Evolutionary conservation across 352 stramenopile genomes (phyloP).

Genomic region (Pythium coloratum): DNA sequence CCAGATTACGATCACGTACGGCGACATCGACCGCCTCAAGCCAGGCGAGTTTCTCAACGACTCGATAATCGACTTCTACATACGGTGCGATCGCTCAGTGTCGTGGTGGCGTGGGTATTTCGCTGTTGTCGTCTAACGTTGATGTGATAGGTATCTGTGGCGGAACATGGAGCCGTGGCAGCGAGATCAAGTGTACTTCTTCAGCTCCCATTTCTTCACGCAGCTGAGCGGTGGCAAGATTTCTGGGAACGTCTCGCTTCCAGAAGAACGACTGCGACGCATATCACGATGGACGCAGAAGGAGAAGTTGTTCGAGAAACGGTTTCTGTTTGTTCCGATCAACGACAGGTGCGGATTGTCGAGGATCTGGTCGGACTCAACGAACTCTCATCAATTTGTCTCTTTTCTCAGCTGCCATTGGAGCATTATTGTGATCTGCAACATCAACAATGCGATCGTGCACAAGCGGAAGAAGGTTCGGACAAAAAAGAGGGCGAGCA

Average conservation of each 20-base stretch:
- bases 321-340: slow-evolving; percentile 89
- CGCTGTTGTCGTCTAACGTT: neutral
- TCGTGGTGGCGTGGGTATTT: neutral
- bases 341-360: slow-evolving; percentile 66
- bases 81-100: slow-evolving; percentile 52
- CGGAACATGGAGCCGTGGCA: slow-evolving; percentile 63
- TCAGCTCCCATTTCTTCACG: slow-evolving; percentile 96
- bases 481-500: slow-evolving; percentile 2
- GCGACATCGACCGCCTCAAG: slow-evolving; percentile 87
- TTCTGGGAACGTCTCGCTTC: slow-evolving; percentile 19
- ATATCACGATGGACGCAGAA: slow-evolving; percentile 85
- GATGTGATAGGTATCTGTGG: slow-evolving; percentile 54
- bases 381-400: neutral
- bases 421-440: slow-evolving; percentile 86
- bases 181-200: slow-evolving; percentile 86
- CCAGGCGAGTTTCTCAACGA: slow-evolving; percentile 94
- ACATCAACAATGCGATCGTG: slow-evolving; percentile 72
- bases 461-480: slow-evolving; percentile 35
- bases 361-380: neutral
- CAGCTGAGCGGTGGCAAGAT: slow-evolving; percentile 70
- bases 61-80: slow-evolving; percentile 92
- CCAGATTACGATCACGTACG: slow-evolving; percentile 73
- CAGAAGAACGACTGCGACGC: slow-evolving; percentile 52
- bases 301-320: slow-evolving; percentile 84
- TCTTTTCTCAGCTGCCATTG: slow-evolving; percentile 76